Percentiles rank a stretch among this genome's conserved stretches.
Conservation (phyloP, 495 filamentous ascomycete species). For the Platismatia glauca region DNA sequence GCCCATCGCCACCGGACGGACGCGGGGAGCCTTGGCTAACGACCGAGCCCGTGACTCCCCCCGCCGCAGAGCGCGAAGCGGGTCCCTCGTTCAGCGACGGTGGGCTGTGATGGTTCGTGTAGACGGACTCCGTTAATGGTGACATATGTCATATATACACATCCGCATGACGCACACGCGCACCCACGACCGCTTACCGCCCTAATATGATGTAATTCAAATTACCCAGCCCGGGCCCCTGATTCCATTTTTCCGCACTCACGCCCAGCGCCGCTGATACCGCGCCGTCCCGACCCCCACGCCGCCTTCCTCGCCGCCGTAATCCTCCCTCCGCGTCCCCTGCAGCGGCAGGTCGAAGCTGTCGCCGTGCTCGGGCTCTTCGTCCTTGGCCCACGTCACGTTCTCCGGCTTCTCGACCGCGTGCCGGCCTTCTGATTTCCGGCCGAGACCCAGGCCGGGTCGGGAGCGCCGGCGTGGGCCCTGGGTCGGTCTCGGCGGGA, state of each 20-base stretch:
- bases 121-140: too few species aligned
- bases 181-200: too few species aligned
- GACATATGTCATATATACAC: neutral
- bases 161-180: too few species aligned
- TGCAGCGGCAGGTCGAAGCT: conserved; percentile 21
- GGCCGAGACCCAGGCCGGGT: neutral
- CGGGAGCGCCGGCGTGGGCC: neutral
- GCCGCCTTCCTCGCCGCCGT: conserved; percentile 8
- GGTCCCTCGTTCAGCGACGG: too few species aligned
- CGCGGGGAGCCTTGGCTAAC: too few species aligned
- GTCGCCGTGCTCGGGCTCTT: conserved; percentile 1
- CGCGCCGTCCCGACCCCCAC: conserved; percentile 6
- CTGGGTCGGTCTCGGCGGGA: neutral
- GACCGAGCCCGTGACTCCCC: too few species aligned
- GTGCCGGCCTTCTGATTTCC: neutral
- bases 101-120: too few species aligned
- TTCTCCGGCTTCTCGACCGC: conserved; percentile 15
- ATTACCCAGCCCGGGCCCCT: neutral
- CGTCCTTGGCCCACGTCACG: conserved; percentile 21
- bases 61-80: too few species aligned
- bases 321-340: conserved; percentile 14
- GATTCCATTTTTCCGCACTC: neutral
- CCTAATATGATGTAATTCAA: too few species aligned
- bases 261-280: conserved; percentile 14
- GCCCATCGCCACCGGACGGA: too few species aligned